Evolutionary conservation across 2,329 filamentous ascomycete species (phyloP), one percentile per base, ranked within the genome.

Genomic region (Alternaria panax): DNA sequence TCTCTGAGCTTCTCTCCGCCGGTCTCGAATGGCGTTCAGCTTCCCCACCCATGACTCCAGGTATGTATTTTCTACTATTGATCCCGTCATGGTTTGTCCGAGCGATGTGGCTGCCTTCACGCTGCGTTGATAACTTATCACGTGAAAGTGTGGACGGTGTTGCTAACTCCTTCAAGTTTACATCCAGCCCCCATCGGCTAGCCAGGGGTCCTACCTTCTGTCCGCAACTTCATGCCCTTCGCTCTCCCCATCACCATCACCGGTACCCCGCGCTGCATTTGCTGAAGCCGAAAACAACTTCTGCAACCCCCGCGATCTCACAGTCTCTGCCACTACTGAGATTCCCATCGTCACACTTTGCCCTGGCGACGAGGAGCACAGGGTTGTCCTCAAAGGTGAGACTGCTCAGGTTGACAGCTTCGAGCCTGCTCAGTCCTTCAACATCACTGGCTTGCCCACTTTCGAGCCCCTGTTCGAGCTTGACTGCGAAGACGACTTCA

Each of bases 381-480:
- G 80, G 78, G 74, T 83, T 70, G 75, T 82, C 65, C 75, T 87
- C 80, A 79, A 80, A 80, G 77, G 79, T 75, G 80, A 79, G 64
- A 62, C 70, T 45, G 73, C 72, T 64, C 76, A 76, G 71, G 60
- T 74, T 47, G 69, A 78, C 30, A 72, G 77, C 42, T 74, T 79
- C 70, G 74, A 80, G 67, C 53, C 68, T 34, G 42, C 60, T 20
- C 64, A 71, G n/a, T 50, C 69, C 16, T 72, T 72, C 56, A 79
- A 83, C 68, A 81, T 85, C 66, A 78, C 80, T 57, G 86, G 86
- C 24, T 84, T 95, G 28, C 89, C 91, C 25, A 83, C 85, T 8
- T 96, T 96, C 69, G 92, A 96, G 78, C 91, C 92, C 66, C 87
- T 96, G 67, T 95, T 93, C 24, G 93, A 96, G 71, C 85, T 97